Evolutionary conservation across 768 basidiomycete genomes (phyloP), one percentile per base, ranked within the genome.

Genomic region (Lactifluus echinatus): DNA sequence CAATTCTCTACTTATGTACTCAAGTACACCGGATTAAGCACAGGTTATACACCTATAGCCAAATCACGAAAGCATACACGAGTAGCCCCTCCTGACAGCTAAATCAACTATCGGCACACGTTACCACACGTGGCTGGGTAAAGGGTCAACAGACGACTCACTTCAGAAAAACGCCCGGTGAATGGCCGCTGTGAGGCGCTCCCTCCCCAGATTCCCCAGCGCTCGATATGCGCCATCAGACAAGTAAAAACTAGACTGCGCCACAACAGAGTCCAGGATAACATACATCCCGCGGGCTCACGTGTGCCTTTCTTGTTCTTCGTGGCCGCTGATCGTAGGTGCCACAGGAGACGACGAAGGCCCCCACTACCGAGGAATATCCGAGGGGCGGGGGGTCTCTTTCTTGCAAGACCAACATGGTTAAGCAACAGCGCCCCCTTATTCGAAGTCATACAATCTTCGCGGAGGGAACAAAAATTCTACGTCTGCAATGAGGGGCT

Each of bases 21-120:
- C 56, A 53, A 57, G 45, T 42, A 53, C 50, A 57, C 51, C 17
- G 51, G 51, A 42, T 53, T 37, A n/a, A 57, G 43, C 50, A 45
- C 50, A 52, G 56, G 51, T 31, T 23, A 14, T 53, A 40, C 51
- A 53, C 57, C 57, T 19, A 43, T 48, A 29, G 44, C 50, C 56
- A 47, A 40, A 53, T 42, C 37, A 47, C 31, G 36, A 50, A 21
- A 52, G 50, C 37, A 53, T 52, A 57, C 36, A 44, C 37, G 43
- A 53, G 45, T 3, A 6, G 36, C 19, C 21, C 12, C n/a, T 15
- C 39, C 49, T 44, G 10, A 15, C 3, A 21, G 5, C 15, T 28
- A 19, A 8, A 29, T 21, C 4, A 8, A 7, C 29, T 31, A 36
- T 57, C 50, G 40, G 29, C 21, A 33, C 24, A 28, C 33, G n/a